These are phyloP conservation scores for Salix viminalis DNA, from an alignment of 345 rosid genomes.

Conservation along the genomic window DNA sequence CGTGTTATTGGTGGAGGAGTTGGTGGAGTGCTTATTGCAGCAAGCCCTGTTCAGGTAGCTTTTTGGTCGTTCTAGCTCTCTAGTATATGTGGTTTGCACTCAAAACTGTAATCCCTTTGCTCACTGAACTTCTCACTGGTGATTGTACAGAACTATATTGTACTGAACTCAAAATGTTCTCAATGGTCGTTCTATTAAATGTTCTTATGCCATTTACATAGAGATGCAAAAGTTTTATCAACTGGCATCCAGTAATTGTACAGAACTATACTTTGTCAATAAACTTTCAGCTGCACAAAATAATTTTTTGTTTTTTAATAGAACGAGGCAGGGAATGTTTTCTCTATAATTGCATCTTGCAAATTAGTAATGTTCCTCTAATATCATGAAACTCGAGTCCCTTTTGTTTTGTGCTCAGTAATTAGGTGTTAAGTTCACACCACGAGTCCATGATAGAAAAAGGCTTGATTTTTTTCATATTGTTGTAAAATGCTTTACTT, in stretches of 20 bases:
- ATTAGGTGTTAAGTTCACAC: neutral
- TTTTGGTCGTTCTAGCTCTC: neutral
- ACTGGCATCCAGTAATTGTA: neutral
- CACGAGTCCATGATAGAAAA: neutral
- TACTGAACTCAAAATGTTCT: no score
- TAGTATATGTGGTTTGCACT: neutral
- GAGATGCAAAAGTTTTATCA: neutral
- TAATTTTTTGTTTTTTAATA: neutral
- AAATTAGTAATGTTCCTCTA: neutral
- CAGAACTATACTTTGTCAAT: neutral
- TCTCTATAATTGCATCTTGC: neutral
- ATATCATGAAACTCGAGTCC: no score
- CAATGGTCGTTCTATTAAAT: neutral
- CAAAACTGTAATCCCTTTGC: neutral
- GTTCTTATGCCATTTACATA: neutral
- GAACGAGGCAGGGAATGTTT: neutral
- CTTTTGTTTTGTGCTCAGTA: neutral
- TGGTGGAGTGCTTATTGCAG: constrained; percentile 88
- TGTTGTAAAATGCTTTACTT: neutral
- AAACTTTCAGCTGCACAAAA: neutral
- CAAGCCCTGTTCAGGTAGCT: constrained; percentile 79
- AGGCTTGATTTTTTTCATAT: neutral
- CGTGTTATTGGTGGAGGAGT: constrained; percentile 92
- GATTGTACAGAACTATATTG: no score
- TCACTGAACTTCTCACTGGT: neutral